Evolutionary conservation across 306 rosid species (phyloP), one percentile per base, ranked within the genome.

Genomic region (Sicyos edulis): DNA sequence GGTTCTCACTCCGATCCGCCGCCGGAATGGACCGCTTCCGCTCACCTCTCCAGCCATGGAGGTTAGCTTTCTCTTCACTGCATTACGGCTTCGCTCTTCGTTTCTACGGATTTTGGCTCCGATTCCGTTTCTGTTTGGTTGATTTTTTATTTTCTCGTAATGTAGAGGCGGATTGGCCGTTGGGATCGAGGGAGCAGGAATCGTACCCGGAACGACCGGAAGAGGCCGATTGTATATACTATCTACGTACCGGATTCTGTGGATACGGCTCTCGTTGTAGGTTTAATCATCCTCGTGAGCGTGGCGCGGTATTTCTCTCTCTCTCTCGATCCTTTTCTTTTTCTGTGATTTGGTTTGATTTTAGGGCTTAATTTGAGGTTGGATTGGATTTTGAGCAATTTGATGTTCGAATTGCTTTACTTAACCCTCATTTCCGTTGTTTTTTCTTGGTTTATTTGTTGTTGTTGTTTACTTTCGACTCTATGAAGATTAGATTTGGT

Each of bases 211-310:
- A 84, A 26, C 81, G 99, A 6, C 96, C 97, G 12, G 88, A 86
- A 55, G 99, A 88, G 79, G 88, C 92, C 61, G 88, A 95, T 85
- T 95, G 99, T 84, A 91, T 82, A 76, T 83, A 85, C 81, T 95
- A 85, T 77, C 70, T 95, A 81, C 84, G 86, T 58, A 95, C 97
- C 11, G 99, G 99, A 24, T 75, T 71, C 78, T 95, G 99, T 80
- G 99, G 96, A 54, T 95, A 86, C 62, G 99, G 97, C 83, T 45
- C 91, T 0, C 82, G 99, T 62, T 95, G 99, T 83, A 96, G 99
- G 82, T 95, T 84, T 84, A 95, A 95, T 75, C 99, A 95, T 83
- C 99, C 99, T 37, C 96, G 87, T 77, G 90, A 91, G 82, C 95
- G 96, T 76, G 78, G 72, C 72, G 77, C 82, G 88, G 99, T 95